Base-by-base conservation (phyloP, 192 early-diverging fungal species). In the Podila epigama region DNA sequence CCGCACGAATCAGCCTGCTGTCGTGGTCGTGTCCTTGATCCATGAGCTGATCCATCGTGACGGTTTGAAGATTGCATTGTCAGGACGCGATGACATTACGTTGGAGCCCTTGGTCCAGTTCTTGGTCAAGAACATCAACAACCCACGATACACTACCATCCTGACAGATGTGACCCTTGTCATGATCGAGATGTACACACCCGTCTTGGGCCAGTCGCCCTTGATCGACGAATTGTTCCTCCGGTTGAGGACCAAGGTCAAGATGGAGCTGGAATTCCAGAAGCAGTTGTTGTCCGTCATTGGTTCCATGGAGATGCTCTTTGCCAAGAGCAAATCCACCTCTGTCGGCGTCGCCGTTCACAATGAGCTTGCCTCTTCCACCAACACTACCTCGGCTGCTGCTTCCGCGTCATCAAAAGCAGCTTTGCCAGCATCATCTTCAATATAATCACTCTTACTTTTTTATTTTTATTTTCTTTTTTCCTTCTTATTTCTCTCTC, bases 11-110 rank as follows among this genome's bases (percentile, higher is more conserved):
- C 85, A 68, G 32, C 65, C 82, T 4, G 82, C 87, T 0, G 59
- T 91, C 48, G 85, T 93, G 2, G 86, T 93, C 2, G 87, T 93
- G 25, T 87, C 91, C 60, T 62, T 99, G 69, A 75, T 97, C 53
- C 92, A 97, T 69, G 97, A 99, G 80, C 85, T 99, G 31, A 85
- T 95, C 42, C 90, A 95, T 63, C 91, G 95, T 60, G 92, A 93
- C 44, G 95, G 87, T 16, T 83, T 99, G 28, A 83, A 70, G 42
- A 70, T 79, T 9, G 96, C 97, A 10, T 81, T 99, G 63, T 83
- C 90, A 51, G 94, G 93, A 54, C 83, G 97, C 34, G 94, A 97
- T 67, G 97, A 99, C 66, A 84, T 90, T 50, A 86, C 90, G 22
- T 79, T 99, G 63, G 92, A 94, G 66, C 93, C 95, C 10, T 70